Conservation (phyloP, 495 filamentous ascomycete species). For the Hypoxylon crocopeplum region DNA sequence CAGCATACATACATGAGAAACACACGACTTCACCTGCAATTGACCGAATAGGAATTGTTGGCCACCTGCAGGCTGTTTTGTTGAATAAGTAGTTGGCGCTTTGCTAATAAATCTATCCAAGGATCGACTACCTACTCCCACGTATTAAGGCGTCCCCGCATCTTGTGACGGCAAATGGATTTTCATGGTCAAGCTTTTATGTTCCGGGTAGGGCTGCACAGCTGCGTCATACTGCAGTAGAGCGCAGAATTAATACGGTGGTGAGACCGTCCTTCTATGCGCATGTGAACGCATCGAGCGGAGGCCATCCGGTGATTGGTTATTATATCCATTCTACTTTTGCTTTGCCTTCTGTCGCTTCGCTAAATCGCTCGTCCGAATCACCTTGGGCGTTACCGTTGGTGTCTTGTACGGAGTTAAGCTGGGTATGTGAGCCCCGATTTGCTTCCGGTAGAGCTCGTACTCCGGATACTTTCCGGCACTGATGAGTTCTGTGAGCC, state of each 20-base stretch:
- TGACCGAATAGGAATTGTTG: conserved; percentile 21
- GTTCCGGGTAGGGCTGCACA: conserved; percentile 9
- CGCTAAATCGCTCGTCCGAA: conserved; percentile 55
- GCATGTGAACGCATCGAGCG: conserved; percentile 18
- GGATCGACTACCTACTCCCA: conserved; percentile 15
- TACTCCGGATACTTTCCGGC: conserved; percentile 89
- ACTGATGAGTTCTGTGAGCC: conserved; percentile 83
- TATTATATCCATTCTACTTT: conserved; percentile 27
- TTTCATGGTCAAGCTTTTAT: conserved; percentile 18
- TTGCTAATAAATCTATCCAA: conserved; percentile 12
- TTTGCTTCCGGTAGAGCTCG: conserved; percentile 77
- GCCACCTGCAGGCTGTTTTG: conserved; percentile 16
- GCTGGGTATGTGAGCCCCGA: conserved; percentile 83
- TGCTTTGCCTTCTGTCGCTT: conserved; percentile 49
- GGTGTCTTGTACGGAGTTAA: conserved; percentile 46
- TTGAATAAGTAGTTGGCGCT: conserved; percentile 19
- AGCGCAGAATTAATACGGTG: conserved; percentile 2
- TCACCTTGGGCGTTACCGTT: conserved; percentile 44
- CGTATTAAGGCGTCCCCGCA: conserved; percentile 22
- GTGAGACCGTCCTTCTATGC: conserved; percentile 9
- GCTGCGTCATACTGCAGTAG: conserved; percentile 33
- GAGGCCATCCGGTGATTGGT: conserved; percentile 15
- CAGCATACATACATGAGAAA: conserved; percentile 17
- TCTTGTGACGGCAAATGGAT: conserved; percentile 20
- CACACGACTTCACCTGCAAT: conserved; percentile 11